phyloP scores from a whole-genome alignment of 148 eudicot genomes.

The Limonium bicolor region DNA sequence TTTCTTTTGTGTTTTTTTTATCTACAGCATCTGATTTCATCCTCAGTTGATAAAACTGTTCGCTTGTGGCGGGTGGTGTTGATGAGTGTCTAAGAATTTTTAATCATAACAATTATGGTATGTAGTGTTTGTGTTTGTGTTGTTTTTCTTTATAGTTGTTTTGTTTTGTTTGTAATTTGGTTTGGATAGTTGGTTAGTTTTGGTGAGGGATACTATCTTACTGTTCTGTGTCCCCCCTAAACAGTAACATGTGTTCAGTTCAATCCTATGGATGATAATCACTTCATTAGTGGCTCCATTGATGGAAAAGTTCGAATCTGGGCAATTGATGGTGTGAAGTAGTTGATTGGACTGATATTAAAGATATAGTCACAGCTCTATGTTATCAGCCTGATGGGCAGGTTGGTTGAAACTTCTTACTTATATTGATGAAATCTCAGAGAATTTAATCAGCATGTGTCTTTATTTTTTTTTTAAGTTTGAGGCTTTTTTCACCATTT shows the following conservation, averaged over 20 bases:
- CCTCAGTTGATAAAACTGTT: slow-evolving; percentile 76
- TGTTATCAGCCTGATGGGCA: slow-evolving; percentile 76
- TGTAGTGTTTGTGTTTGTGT: background rate
- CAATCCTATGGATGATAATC: slow-evolving; percentile 58
- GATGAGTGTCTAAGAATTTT: slow-evolving; percentile 53
- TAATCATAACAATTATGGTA: slow-evolving; percentile 65
- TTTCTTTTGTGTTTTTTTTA: slow-evolving; percentile 2
- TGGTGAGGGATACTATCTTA: background rate
- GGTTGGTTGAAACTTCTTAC: slow-evolving; percentile 26
- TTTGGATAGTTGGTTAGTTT: no score
- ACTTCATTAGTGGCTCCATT: slow-evolving; percentile 82
- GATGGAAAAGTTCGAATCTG: slow-evolving; percentile 96
- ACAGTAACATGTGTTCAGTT: slow-evolving; percentile 87
- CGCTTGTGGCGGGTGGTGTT: slow-evolving; percentile 66
- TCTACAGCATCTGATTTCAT: slow-evolving; percentile 57
- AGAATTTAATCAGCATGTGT: slow-evolving; percentile 29
- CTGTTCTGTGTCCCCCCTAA: slow-evolving; percentile 6
- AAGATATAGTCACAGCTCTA: slow-evolving; percentile 75
- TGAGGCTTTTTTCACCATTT: no score
- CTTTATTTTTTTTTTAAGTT: background rate
- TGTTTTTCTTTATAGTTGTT: background rate
- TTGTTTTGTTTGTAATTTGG: no score
- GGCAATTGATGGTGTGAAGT: slow-evolving; percentile 48
- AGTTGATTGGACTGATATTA: slow-evolving; percentile 68
- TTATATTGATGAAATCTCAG: slow-evolving; percentile 50